These are phyloP conservation scores for Sugiyamaella grinbergsii DNA, from an alignment of 1,139 yeast species.

Conservation along the genomic window DNA sequence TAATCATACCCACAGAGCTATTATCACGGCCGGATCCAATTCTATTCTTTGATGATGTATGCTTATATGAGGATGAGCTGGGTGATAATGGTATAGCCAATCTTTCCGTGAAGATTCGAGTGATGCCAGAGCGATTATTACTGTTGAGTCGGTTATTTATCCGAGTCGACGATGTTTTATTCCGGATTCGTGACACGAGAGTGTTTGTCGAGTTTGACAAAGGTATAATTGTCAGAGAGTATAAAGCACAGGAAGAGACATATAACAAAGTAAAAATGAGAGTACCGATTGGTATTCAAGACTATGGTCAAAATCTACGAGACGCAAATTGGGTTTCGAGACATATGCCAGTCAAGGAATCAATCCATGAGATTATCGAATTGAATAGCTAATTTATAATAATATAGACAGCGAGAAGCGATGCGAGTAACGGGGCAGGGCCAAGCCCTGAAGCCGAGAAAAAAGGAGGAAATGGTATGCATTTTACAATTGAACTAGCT, in stretches of 20 bases:
- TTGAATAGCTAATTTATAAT: constrained; percentile 8
- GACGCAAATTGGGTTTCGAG: constrained; percentile 82
- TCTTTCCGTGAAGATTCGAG: constrained; percentile 76
- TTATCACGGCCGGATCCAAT: constrained; percentile 81
- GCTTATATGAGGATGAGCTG: constrained; percentile 88
- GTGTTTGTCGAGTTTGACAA: constrained; percentile 76
- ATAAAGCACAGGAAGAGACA: constrained; percentile 68
- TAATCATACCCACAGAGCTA: constrained; percentile 65
- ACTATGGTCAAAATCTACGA: constrained; percentile 73
- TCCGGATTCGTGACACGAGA: constrained; percentile 83
- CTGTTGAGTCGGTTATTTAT: constrained; percentile 75
- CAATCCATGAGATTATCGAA: constrained; percentile 27
- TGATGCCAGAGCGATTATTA: constrained; percentile 80
- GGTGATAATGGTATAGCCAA: constrained; percentile 94
- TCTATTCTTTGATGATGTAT: constrained; percentile 82
- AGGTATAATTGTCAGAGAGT: constrained; percentile 69
- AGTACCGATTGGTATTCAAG: constrained; percentile 53
- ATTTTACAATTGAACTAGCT: constrained; percentile 20
- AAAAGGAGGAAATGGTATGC: too few relatives aligned
- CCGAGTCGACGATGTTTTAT: constrained; percentile 85
- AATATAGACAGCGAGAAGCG: constrained; percentile 68
- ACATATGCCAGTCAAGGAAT: constrained; percentile 52
- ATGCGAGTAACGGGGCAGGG: constrained; percentile 74
- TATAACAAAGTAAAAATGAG: constrained; percentile 58
- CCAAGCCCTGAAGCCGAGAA: too few relatives aligned